Evolutionary conservation across 805 yeast species (phyloP), one percentile per base, ranked within the genome.

Genomic region (Saccharomycopsis sp.): DNA sequence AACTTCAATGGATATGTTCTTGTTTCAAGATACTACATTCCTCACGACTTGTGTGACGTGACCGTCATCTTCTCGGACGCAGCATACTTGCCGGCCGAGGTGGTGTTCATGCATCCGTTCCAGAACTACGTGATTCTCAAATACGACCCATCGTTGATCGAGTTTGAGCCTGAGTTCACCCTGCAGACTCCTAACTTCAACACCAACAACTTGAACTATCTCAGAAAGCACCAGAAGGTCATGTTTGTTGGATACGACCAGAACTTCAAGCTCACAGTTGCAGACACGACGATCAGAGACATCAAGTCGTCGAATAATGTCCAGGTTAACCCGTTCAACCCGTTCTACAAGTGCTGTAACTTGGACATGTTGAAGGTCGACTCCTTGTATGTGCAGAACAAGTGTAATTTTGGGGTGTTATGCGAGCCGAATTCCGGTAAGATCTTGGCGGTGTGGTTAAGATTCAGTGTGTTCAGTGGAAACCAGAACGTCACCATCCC

Each of bases 1-100:
- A 62, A 62, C 52, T 59, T 47, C 53, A 62, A 62, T 14, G 64
- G 64, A 3, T 62, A 59, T 19, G 63, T 62, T 8, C 29, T 62
- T 14, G 64, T 62, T 17, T 59, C 62, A 29, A 47, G 64, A 35
- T 62, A 62, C 51, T 62, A 62, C 34, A 57, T 62, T 34, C 64
- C 64, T 25, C 64, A 62, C 49, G 64, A 62, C 47, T 53, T 62
- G 19, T 62, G 64, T 57, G 64, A 62, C 56, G 62, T 62, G 3
- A 59, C 63, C 12, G 61, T 62, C 14, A 57, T 57, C 23, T 62
- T 62, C 56, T 59, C 60, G 34, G 64, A 62, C 17, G 55, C 61
- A 23, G 61, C 60, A 7, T 59, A 60, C 35, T 59, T 62, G 38
- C 64, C 64, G 9, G 64, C 63, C 7, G 62, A 62, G 47, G 64